A percentile compares a stretch with the other conserved stretches of the same genome.
phyloP scores from a whole-genome alignment of 352 stramenopile species.

The Globisporangium abappressorium region DNA sequence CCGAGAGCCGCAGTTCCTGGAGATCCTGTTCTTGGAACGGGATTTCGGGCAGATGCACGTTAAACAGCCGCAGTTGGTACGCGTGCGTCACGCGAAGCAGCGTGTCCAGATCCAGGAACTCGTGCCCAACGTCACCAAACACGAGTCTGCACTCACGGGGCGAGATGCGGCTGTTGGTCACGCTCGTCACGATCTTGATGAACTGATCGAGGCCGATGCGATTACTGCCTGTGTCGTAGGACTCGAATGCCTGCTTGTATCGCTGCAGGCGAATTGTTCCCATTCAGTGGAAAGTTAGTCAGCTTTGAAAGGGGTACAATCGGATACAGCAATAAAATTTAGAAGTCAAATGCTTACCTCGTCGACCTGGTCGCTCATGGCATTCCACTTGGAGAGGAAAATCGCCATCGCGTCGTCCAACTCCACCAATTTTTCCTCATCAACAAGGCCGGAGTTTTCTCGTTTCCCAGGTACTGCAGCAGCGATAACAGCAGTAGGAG shows the following conservation, averaged over 20 bases:
- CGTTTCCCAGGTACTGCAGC: background rate
- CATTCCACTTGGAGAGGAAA: slow-evolving; percentile 54
- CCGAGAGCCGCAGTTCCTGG: slow-evolving; percentile 40
- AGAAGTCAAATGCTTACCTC: slow-evolving; percentile 30
- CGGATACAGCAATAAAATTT: no score
- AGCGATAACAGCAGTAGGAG: background rate
- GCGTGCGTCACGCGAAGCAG: slow-evolving; percentile 50
- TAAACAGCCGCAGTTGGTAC: slow-evolving; percentile 61
- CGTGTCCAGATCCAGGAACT: slow-evolving; percentile 56
- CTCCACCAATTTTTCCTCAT: slow-evolving; percentile 33
- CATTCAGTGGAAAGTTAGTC: background rate
- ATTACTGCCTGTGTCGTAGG: slow-evolving; percentile 37
- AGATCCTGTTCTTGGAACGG: slow-evolving; percentile 43
- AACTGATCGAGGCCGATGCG: slow-evolving; percentile 72
- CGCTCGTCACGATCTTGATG: slow-evolving; percentile 62
- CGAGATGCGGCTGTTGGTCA: slow-evolving; percentile 45
- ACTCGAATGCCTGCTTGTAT: slow-evolving; percentile 50
- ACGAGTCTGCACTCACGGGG: slow-evolving; percentile 59
- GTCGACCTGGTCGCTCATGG: slow-evolving; percentile 43
- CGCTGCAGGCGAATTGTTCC: slow-evolving; percentile 18
- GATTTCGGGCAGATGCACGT: slow-evolving; percentile 49
- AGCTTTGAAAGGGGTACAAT: no score
- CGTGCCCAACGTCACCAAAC: slow-evolving; percentile 56
- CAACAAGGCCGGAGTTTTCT: background rate
- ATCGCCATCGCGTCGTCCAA: slow-evolving; percentile 63